phyloP scores from a whole-genome alignment of 805 yeast species.

The Metschnikowia chrysomelidarum region DNA sequence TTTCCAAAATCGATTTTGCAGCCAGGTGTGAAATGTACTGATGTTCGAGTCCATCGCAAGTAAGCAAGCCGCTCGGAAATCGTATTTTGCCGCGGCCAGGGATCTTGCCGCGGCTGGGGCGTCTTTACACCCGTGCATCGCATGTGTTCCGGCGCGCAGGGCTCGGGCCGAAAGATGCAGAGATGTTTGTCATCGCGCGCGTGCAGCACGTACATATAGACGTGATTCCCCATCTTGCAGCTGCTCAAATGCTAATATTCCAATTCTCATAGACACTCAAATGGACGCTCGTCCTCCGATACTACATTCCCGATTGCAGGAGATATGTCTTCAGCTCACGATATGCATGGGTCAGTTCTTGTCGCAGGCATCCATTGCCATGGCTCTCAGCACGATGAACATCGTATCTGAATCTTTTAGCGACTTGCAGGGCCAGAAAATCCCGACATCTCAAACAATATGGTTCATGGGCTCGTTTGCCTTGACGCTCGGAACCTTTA shows the following conservation, averaged over 20 bases:
- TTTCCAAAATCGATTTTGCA: too few relatives aligned
- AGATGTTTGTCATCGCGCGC: slow-evolving; percentile 6
- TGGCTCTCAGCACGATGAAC: slow-evolving; percentile 40
- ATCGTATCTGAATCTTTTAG: slow-evolving; percentile 29
- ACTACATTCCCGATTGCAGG: slow-evolving; percentile 13
- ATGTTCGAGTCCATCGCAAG: neutral
- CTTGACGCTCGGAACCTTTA: slow-evolving; percentile 69
- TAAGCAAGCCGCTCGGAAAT: too few relatives aligned
- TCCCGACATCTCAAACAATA: slow-evolving; percentile 11
- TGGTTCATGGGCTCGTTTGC: slow-evolving; percentile 75
- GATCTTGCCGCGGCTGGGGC: slow-evolving; percentile 1
- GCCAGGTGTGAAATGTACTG: too few relatives aligned
- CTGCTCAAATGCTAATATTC: neutral
- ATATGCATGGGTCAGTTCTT: slow-evolving; percentile 32
- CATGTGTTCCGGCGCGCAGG: neutral
- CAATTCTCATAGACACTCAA: slow-evolving; percentile 11
- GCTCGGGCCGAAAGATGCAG: slow-evolving; percentile 12
- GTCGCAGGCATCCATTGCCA: slow-evolving; percentile 37
- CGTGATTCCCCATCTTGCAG: neutral
- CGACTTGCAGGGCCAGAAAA: slow-evolving; percentile 3
- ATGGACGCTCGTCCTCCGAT: slow-evolving; percentile 16
- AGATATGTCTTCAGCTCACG: slow-evolving; percentile 11
- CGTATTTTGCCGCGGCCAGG: neutral
- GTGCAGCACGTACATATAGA: slow-evolving; percentile 5
- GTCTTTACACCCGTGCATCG: slow-evolving; percentile 7